A percentile compares a stretch with the other conserved stretches of the same genome.
Conservation (phyloP, 352 stramenopile genomes). For the Globisporangium camurandrum region DNA sequence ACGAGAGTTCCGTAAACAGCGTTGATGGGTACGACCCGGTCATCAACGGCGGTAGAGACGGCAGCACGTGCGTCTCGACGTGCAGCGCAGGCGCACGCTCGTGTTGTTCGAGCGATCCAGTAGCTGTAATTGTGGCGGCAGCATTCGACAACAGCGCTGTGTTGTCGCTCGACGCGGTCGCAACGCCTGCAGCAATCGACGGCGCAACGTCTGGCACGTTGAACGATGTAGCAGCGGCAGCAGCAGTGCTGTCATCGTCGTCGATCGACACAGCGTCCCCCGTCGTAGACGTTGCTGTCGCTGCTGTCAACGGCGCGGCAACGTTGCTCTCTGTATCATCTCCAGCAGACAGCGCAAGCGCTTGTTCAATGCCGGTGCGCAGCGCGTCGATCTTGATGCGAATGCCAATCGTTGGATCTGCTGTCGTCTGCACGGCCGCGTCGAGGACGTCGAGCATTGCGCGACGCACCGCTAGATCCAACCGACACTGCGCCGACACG, state of each 20-base stretch:
- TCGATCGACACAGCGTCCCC: background rate
- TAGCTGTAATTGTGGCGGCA: no score
- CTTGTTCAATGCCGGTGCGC: conserved; percentile 7
- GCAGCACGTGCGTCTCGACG: conserved; percentile 9
- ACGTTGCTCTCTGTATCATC: background rate
- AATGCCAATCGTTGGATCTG: conserved; percentile 2
- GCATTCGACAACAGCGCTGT: background rate
- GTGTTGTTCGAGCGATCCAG: no score
- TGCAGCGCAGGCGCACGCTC: background rate
- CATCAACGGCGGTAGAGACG: conserved; percentile 10
- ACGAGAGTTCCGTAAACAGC: conserved; percentile 33
- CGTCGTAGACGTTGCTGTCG: background rate
- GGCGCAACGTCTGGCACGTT: background rate
- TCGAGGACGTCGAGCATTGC: conserved; percentile 26
- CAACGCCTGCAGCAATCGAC: conserved; percentile 1
- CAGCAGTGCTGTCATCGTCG: no score
- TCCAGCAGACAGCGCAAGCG: background rate
- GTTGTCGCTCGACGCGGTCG: background rate
- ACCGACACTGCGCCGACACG: conserved; percentile 12
- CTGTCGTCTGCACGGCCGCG: conserved; percentile 1
- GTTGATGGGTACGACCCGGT: conserved; percentile 27
- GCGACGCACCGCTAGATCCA: conserved; percentile 15
- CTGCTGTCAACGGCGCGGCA: background rate
- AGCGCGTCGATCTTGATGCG: conserved; percentile 1
- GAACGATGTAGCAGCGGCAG: no score